Evolutionary conservation across 257 asterid species (phyloP).

Genomic region (Leonotis leonurus): DNA sequence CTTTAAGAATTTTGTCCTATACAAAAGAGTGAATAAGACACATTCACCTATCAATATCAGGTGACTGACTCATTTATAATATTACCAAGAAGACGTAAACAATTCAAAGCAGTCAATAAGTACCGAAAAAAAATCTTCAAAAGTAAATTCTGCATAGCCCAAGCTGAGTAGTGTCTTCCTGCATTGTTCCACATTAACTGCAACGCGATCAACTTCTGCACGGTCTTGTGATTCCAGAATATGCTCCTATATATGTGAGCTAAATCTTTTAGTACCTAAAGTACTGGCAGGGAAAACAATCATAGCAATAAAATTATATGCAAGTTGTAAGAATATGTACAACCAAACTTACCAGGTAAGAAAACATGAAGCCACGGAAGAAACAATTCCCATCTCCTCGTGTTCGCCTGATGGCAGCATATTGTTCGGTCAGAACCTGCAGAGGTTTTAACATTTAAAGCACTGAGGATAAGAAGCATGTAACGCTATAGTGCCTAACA

Average conservation of each 20-base stretch:
- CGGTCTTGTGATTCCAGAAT: slow-evolving; percentile 70
- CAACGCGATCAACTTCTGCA: slow-evolving; percentile 68
- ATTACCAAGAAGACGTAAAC: neutral
- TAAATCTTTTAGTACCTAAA: slow-evolving; percentile 20
- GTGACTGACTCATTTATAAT: neutral
- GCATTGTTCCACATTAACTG: slow-evolving; percentile 65
- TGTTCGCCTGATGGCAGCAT: slow-evolving; percentile 81
- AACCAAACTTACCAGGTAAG: slow-evolving; percentile 66
- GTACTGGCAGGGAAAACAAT: slow-evolving; percentile 3
- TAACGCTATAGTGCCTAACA: slow-evolving; percentile 2
- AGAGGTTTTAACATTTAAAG: slow-evolving; percentile 7
- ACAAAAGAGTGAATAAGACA: neutral
- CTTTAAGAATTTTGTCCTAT: neutral
- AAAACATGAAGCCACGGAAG: slow-evolving; percentile 96
- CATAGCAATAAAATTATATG: neutral
- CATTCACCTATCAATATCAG: neutral
- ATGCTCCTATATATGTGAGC: slow-evolving; percentile 54
- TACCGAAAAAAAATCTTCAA: slow-evolving; percentile 93
- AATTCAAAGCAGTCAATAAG: slow-evolving; percentile 6
- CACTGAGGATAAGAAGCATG: slow-evolving; percentile 11
- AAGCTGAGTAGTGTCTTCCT: slow-evolving; percentile 73
- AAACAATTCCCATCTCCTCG: slow-evolving; percentile 98
- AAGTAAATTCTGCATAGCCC: slow-evolving; percentile 92
- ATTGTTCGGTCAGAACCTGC: slow-evolving; percentile 70
- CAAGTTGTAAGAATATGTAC: slow-evolving; percentile 2